Conservation (phyloP, 2,329 filamentous ascomycete species). For the Aspergillus alliaceus region DNA sequence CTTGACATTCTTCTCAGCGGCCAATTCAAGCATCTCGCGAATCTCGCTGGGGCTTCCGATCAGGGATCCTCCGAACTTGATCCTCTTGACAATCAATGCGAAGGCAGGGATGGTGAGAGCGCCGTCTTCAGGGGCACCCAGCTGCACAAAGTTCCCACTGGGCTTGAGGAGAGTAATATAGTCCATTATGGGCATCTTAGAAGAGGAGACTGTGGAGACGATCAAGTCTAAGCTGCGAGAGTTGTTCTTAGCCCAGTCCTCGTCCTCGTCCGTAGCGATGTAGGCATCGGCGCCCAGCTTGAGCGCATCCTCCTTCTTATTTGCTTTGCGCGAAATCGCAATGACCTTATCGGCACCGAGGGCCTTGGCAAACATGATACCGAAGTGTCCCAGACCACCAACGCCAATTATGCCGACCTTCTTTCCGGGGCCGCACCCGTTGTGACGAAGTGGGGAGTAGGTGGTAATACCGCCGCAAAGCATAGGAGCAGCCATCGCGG, state of each 20-base stretch:
- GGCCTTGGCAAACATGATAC: conserved; percentile 19
- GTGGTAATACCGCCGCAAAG: conserved; percentile 19
- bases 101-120: conserved; percentile 56
- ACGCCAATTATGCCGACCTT: conserved; percentile 14
- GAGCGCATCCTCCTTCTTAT: conserved; percentile 54
- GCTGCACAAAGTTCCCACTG: conserved; percentile 62
- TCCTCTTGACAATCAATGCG: conserved; percentile 53
- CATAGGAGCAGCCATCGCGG: conserved; percentile 17
- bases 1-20: conserved; percentile 37
- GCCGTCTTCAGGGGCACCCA: conserved; percentile 64
- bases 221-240: conserved; percentile 54
- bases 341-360: conserved; percentile 51
- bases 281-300: conserved; percentile 56
- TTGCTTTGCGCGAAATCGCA: conserved; percentile 52
- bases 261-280: conserved; percentile 57
- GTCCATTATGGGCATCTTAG: conserved; percentile 58
- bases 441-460: conserved; percentile 17
- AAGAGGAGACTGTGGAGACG: conserved; percentile 54
- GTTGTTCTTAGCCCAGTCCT: conserved; percentile 53
- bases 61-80: conserved; percentile 49
- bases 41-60: conserved; percentile 44
- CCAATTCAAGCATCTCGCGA: conserved; percentile 45
- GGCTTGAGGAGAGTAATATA: conserved; percentile 60
- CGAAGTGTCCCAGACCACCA: conserved; percentile 16
- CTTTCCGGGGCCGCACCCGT: conserved; percentile 18